Base-by-base conservation (phyloP, 1,139 yeast genomes). In the Wickerhamomyces sp. region DNA sequence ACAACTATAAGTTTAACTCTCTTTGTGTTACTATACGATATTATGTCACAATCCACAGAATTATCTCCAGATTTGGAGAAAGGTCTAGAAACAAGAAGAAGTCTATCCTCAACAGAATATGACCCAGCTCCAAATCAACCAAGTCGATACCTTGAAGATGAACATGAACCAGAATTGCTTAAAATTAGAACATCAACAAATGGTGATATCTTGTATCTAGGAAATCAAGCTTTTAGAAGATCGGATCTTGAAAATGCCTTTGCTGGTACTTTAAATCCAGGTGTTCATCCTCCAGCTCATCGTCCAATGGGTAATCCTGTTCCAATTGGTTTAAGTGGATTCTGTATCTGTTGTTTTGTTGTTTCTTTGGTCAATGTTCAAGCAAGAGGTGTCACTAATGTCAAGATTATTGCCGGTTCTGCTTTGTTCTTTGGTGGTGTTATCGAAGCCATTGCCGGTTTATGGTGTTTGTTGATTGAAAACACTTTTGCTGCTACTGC, bases 401-500 rank as follows among this genome's bases (percentile, higher is more conserved):
- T 68, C 16, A 69, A 73, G 33, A 61, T 73, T 18, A 62, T 74
- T 32, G 68, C 72, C 16, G 70, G 76, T 32, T 55, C 68, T 35
- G 70, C 75, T 27, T 66, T 75, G 54, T 75, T 78, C 54, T 68
- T 73, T 37, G 86, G 88, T 23, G 89, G 91, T 38, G 68, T 71
- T 30, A 70, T 76, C 38, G 84, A 79, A 57, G 61, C 80, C 32
- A 63, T 78, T 44, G 78, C 85, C 8, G 89, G 89, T 28, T 53
- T 77, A 32, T 71, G 82, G 75, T 84, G 83, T 49, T 62, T 79
- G 45, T 68, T 73, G 30, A 66, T 74, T 39, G 86, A 83, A 42
- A 82, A 82, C 58, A 73, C 83, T 12, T 78, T 75, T 59, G 81
- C 81, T 34, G 75, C 72, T 47, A 75, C 80, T 24, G 81, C 78